Percentiles rank a stretch among this genome's conserved stretches.
Evolutionary conservation across 2,329 filamentous ascomycete species (phyloP).

Genomic region (Cryphonectria parasitica): DNA sequence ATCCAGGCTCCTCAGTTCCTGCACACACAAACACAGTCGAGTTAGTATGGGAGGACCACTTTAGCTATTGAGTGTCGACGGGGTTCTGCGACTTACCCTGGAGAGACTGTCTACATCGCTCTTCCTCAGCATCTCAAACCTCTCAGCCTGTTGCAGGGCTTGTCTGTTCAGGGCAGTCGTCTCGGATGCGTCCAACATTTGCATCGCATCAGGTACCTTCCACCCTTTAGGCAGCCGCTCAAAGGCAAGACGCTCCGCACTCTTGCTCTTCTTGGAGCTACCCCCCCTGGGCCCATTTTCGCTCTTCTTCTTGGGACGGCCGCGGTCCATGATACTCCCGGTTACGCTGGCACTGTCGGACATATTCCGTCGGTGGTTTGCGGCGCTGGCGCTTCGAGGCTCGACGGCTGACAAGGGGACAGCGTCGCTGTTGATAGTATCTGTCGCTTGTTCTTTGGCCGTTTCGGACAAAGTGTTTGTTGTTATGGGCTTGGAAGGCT

Average conservation of each 20-base stretch:
- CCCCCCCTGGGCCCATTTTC: conserved; percentile 42
- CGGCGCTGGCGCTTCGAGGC: conserved; percentile 32
- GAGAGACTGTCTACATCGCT: conserved; percentile 69
- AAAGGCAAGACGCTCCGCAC: conserved; percentile 60
- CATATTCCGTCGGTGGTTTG: conserved; percentile 54
- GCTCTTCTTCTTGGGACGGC: conserved; percentile 62
- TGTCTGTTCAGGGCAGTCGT: conserved; percentile 59
- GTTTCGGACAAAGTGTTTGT: conserved; percentile 33
- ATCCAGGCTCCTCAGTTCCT: conserved; percentile 77
- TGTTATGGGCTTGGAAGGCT: conserved; percentile 47
- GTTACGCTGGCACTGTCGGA: conserved; percentile 62
- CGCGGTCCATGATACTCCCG: conserved; percentile 63
- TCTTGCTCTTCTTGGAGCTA: conserved; percentile 50
- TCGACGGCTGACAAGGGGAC: conserved; percentile 41
- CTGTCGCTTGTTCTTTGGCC: conserved; percentile 37
- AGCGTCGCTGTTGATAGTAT: conserved; percentile 30
- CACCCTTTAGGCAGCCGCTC: conserved; percentile 64
- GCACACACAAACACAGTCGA: background rate
- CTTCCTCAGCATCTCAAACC: conserved; percentile 66
- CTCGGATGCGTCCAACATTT: conserved; percentile 53
- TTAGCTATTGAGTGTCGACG: background rate
- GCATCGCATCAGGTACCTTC: conserved; percentile 55
- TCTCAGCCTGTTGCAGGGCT: conserved; percentile 63
- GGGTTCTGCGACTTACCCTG: conserved; percentile 48
- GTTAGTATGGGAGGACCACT: conserved; percentile 10